Base-by-base conservation (phyloP, 768 basidiomycete species). In the Lanmaoa rubissima region DNA sequence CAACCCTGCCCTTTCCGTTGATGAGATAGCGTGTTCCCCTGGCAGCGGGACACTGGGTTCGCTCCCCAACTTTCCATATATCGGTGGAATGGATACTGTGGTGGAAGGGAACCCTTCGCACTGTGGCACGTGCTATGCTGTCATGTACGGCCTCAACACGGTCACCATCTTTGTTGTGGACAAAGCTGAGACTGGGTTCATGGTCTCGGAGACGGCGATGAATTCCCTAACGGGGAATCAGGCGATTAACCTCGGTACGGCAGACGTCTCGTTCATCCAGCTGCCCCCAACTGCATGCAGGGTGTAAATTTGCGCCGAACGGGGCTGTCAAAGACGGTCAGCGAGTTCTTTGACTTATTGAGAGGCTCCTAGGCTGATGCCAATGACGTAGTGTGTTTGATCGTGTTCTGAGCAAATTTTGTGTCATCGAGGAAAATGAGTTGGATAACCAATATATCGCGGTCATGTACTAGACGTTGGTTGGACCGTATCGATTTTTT, bases 131-230 rank as follows among this genome's bases (percentile, higher is more conserved):
- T 74, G 73, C 53, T 75, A 75, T 46, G 53, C 59, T 4, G 58
- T 75, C 38, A 69, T 64, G 10, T 74, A 63, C 48, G 54, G 47
- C n/a, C n/a, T n/a, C 0, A 41, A 1, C 26, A 77, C 54, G 48
- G 73, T 87, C 66, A 76, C 77, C 48, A 68, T 87, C 14, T 59
- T 82, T 9, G 87, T 80, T 3, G 75, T 88, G 40, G 87, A 89
- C 59, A 69, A 69, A 54, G 74, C 84, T 12, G 51, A 34, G 36
- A 35, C 43, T 2, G 78, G 78, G 3, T 81, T 80, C 64, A 79
- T 77, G 9, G 28, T 61, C 13, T 71, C 70, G 13, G 9, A 60
- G 50, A 19, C 1, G 53, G 70, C 68, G 49, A 73, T 71, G 72
- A 40, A 72, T 47, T 24, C 14, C 0, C 21, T 71, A 59, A 71